Conservation (phyloP, 257 asterid species). For the Penstemon newberryi region DNA sequence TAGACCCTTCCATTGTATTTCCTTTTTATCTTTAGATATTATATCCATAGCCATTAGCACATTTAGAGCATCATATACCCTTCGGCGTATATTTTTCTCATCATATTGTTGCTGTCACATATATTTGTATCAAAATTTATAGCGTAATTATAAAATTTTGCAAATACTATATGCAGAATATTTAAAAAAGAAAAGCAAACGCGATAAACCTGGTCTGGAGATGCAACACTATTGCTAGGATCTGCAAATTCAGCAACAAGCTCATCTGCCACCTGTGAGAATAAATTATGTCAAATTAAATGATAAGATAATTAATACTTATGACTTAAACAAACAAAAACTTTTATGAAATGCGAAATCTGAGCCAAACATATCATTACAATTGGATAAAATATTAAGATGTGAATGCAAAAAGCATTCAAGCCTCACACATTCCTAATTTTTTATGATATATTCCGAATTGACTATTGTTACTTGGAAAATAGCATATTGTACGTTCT, state of each 20-base stretch:
- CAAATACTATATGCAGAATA: conserved; percentile 4
- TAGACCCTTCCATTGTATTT: conserved; percentile 98
- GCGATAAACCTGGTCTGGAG: conserved; percentile 86
- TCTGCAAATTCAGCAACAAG: conserved; percentile 95
- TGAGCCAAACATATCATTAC: neutral
- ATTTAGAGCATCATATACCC: conserved; percentile 95
- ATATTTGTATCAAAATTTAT: conserved; percentile 18
- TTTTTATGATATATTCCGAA: neutral
- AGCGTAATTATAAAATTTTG: conserved; percentile 22
- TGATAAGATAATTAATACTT: neutral
- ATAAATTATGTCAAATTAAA: conserved; percentile 26
- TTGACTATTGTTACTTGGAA: neutral
- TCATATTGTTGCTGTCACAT: conserved; percentile 89
- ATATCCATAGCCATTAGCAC: conserved; percentile 92
- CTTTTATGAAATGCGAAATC: neutral
- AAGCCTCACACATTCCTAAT: conserved; percentile 1
- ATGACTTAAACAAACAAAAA: conserved; percentile 8
- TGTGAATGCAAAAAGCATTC: conserved; percentile 1
- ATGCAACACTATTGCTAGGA: conserved; percentile 53
- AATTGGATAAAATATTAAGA: conserved; percentile 3
- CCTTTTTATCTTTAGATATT: conserved; percentile 93
- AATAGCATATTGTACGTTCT: neutral
- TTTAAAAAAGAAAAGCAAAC: conserved; percentile 5
- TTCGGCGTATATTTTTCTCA: conserved; percentile 93
- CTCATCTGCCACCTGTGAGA: conserved; percentile 91